phyloP scores from a whole-genome alignment of 1,284 basidiomycete species.

The Papiliotrema fonsecae region DNA sequence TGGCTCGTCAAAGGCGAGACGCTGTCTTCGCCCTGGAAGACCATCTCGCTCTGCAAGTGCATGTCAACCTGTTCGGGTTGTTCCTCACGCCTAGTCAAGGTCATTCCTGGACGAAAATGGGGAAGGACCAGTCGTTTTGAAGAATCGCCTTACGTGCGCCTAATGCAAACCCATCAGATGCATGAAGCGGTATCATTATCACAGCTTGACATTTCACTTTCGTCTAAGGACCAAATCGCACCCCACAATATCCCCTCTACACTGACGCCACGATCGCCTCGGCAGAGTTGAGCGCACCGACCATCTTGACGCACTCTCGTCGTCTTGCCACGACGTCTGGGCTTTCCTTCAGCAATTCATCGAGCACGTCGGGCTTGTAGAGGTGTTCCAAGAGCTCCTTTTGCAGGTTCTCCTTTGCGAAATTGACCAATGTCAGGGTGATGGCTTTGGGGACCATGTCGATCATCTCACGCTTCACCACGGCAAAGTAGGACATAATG shows the following conservation, averaged over 20 bases:
- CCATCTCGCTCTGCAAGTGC: too few relatives aligned
- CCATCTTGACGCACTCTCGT: conserved; percentile 85
- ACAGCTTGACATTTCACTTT: not conserved
- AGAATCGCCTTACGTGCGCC: too few relatives aligned
- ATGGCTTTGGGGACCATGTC: conserved; percentile 99
- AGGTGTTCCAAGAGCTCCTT: conserved; percentile 39
- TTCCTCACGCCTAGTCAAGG: too few relatives aligned
- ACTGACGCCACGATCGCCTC: conserved; percentile 60
- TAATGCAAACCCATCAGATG: not conserved
- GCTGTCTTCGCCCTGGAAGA: too few relatives aligned
- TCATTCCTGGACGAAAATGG: too few relatives aligned
- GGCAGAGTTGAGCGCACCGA: conserved; percentile 81
- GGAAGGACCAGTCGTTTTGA: too few relatives aligned
- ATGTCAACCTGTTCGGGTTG: too few relatives aligned
- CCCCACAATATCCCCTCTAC: conserved; percentile 12
- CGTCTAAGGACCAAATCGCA: too few relatives aligned
- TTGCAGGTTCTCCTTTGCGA: conserved; percentile 75
- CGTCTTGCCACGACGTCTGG: conserved; percentile 55
- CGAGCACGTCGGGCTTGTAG: conserved; percentile 74
- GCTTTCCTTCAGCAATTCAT: conserved; percentile 87
- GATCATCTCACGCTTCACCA: conserved; percentile 98
- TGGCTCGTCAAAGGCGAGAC: too few relatives aligned
- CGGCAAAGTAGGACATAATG: conserved; percentile 91
- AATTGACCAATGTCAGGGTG: conserved; percentile 84
- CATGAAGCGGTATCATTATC: not conserved